phyloP scores from a whole-genome alignment of 2,329 filamentous ascomycete genomes.

The Diaporthe ilicicola region DNA sequence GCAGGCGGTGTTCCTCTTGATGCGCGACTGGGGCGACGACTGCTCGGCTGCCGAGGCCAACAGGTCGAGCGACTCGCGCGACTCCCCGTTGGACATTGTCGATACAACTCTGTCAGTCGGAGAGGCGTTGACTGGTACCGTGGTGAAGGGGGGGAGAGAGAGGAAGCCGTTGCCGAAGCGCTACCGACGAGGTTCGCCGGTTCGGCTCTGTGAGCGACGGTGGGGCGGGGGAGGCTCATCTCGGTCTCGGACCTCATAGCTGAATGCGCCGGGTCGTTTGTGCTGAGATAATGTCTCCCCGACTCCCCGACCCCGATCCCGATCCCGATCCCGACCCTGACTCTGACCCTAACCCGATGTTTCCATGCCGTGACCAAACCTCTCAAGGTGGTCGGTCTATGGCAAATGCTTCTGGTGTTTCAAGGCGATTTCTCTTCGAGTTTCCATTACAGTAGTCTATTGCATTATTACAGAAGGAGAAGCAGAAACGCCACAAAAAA shows the following conservation, averaged over 20 bases:
- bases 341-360: no score
- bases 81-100: slow-evolving; percentile 29
- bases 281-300: slow-evolving; percentile 12
- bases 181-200: slow-evolving; percentile 16
- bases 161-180: slow-evolving; percentile 19
- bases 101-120: background rate
- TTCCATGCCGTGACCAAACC: no score
- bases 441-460: no score
- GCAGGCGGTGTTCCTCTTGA: slow-evolving; percentile 34
- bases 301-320: no score
- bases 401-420: background rate
- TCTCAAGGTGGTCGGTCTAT: background rate
- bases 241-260: background rate
- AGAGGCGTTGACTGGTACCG: background rate
- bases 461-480: no score
- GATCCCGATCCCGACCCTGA: no score
- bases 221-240: slow-evolving; percentile 10
- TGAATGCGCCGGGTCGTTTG: background rate
- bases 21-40: slow-evolving; percentile 31
- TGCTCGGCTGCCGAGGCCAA: slow-evolving; percentile 34
- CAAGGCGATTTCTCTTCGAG: no score
- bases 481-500: background rate
- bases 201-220: slow-evolving; percentile 4
- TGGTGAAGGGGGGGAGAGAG: background rate
- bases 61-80: slow-evolving; percentile 32